These are phyloP conservation scores for Capronia epimyces DNA, from an alignment of 2,329 filamentous ascomycete species.

Conservation along the genomic window DNA sequence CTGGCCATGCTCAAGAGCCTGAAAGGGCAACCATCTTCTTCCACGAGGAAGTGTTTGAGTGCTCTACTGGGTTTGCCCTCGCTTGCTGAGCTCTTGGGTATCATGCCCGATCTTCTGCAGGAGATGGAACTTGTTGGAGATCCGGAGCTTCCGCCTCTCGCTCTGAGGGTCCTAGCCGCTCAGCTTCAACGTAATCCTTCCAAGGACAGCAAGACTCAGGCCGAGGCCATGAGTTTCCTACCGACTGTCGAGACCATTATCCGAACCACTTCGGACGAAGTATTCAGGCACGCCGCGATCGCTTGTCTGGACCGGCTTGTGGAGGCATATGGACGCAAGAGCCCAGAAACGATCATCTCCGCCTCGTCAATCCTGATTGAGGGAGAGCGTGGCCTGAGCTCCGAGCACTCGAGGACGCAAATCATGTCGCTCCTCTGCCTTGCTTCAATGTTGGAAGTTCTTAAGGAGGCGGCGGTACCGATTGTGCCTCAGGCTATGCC, in stretches of 20 bases:
- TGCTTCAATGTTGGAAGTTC: conserved; percentile 79
- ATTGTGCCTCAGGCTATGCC: conserved; percentile 72
- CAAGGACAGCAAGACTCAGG: conserved; percentile 48
- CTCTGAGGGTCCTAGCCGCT: conserved; percentile 71
- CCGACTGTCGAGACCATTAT: conserved; percentile 73
- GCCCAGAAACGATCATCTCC: conserved; percentile 67
- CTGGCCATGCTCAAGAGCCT: conserved; percentile 19
- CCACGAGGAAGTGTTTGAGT: conserved; percentile 63
- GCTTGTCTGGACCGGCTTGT: conserved; percentile 87
- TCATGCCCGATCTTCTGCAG: conserved; percentile 74
- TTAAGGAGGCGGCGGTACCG: conserved; percentile 79
- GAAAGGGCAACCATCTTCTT: conserved; percentile 26
- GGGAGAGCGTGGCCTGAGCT: conserved; percentile 32
- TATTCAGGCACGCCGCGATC: conserved; percentile 78
- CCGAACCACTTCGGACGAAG: conserved; percentile 62
- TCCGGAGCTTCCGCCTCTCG: conserved; percentile 67
- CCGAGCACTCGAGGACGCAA: conserved; percentile 17
- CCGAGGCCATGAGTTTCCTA: conserved; percentile 55
- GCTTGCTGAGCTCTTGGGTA: conserved; percentile 81
- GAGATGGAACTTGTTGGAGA: conserved; percentile 56
- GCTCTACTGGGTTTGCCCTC: conserved; percentile 79
- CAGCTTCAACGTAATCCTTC: conserved; percentile 70
- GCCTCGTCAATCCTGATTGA: conserved; percentile 74
- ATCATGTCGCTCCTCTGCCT: conserved; percentile 63
- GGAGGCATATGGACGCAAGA: conserved; percentile 92